Base-by-base conservation (phyloP, 805 yeast genomes). In the Kuraishia capsulata region DNA sequence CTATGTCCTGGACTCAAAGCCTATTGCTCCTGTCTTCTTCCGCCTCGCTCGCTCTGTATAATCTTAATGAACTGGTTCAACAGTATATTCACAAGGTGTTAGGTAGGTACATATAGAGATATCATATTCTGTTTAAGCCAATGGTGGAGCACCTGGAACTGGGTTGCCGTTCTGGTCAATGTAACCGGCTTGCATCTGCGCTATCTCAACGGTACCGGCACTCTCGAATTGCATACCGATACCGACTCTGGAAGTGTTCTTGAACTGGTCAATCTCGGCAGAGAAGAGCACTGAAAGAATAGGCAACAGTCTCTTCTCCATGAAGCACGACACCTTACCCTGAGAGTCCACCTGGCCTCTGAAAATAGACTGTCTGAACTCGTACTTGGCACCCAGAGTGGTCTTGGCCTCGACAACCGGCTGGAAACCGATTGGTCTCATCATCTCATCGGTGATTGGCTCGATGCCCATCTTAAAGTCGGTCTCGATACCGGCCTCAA, bases 301-400 rank as follows among this genome's bases (percentile, higher is more conserved):
- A 56, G 97, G 97, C 54, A 89, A 72, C 39, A 92, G 78, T 61
- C 95, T 81, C 70, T 88, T 87, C 69, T 92, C 98, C 60, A 92
- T 70, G 71, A 88, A 78, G 52, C 88, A 85, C 40, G 85, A 73
- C 39, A 90, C 94, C 67, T 85, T 87, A 65, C 98, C 98, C 43
- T 73, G 69, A 37, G 94, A 78, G 66, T 88, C 96, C 44, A 92
- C 57, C 64, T 89, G 95, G 56, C 97, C 96, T 66, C 98, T 80
- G 77, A 88, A 88, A 39, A 87, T 81, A 42, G 94, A 81, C 65
- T 87, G 94, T 69, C 97, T 87, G 75, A 87, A 92, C 69, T 92
- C 97, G 65, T 90, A 90, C 68, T 90, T 92, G 53, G 96, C 95
- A 65, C 97, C 98, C 41, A 90, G 59, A 43, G 96, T 84, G 51